Evolutionary conservation across 768 basidiomycete species (phyloP), one percentile per base, ranked within the genome.

Genomic region (Suillus clintonianus): DNA sequence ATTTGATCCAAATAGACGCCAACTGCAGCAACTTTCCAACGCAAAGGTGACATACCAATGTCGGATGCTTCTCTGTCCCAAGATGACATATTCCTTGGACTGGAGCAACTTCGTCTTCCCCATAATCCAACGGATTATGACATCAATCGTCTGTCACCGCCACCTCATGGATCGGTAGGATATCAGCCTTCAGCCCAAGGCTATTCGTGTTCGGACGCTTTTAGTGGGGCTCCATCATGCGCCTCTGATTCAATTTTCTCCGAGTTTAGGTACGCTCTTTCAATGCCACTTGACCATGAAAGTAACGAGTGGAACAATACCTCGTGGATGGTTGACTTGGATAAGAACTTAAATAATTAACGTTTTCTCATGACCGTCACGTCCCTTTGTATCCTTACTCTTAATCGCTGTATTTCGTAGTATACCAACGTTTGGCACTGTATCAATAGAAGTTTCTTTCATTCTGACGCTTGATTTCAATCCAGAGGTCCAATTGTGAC

Each of bases 1-100:
- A 11, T 36, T 37, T 37, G 45, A 19, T 19, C 27, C 30, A 62
- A 60, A 22, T 64, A 81, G 78, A 68, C 71, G 13, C 72, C 75
- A 2, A 71, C 69, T 51, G 63, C 64, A 37, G 53, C 68, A 30
- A 71, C 61, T 51, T 71, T 78, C 41, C 58, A 60, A 22, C 43
- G 59, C 34, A 45, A 34, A 47, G 14, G 61, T 27, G 22, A 36
- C 32, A 58, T 59, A 58, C 56, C 34, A 4, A n/a, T 17, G 36
- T 36, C 41, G 15, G 34, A 61, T 15, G 39, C 48, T 47, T 24
- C 15, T 34, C 43, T 62, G 59, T 41, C 34, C 27, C 43, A 56
- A 39, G 24, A 50, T 37, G 30, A 22, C n/a, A 11, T 64, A 36
- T 56, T 27, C 32, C 36, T 61, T 36, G 34, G 32, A 48, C 39